Conservation (phyloP, 345 rosid species). For the Citrus glauca region DNA sequence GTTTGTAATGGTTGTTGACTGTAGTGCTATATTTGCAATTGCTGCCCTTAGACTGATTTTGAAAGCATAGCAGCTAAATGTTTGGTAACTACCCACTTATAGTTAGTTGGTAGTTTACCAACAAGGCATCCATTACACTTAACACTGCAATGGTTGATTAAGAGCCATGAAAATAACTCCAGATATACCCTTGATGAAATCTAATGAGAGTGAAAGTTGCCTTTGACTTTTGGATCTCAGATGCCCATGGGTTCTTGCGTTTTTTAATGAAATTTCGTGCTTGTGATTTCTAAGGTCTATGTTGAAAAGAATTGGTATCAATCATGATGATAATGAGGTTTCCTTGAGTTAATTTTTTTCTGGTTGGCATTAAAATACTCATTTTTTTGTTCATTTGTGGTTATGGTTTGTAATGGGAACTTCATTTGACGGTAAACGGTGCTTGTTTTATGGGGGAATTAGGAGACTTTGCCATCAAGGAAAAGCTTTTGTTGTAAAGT, state of each 20-base stretch:
- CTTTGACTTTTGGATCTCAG: neutral
- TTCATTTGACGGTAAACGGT: neutral
- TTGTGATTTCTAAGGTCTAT: neutral
- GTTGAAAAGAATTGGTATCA: neutral
- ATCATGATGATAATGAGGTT: neutral
- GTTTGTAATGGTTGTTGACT: neutral
- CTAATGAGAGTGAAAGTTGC: neutral
- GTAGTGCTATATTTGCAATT: neutral
- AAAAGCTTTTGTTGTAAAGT: neutral
- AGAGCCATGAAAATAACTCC: too few species aligned
- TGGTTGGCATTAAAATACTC: neutral
- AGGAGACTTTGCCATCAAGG: neutral
- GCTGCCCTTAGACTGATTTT: neutral
- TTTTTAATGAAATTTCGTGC: neutral
- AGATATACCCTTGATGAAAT: neutral
- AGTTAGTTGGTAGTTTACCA: neutral
- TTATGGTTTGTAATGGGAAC: neutral
- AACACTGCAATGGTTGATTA: neutral
- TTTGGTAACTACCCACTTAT: too few species aligned
- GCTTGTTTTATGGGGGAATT: neutral
- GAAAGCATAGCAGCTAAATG: neutral
- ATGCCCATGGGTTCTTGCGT: too few species aligned
- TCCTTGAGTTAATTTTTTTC: neutral
- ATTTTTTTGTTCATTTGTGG: neutral
- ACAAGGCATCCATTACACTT: neutral